Evolutionary conservation across 2,329 filamentous ascomycete species (phyloP), one percentile per base, ranked within the genome.

Genomic region (Fonsecaea monophora): DNA sequence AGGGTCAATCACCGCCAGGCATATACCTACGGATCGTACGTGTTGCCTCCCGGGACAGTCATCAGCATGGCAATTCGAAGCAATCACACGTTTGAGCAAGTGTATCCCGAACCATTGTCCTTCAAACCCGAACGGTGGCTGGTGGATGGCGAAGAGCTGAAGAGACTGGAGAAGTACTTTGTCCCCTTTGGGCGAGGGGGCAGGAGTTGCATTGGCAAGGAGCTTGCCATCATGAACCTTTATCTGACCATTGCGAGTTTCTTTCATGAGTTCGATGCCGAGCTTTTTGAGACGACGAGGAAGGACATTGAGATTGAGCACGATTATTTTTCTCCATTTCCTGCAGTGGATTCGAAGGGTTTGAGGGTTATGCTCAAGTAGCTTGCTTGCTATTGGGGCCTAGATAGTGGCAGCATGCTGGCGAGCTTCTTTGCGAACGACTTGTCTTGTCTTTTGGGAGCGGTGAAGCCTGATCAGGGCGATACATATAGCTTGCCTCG

Each of bases 101-200:
- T 70, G 15, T 72, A 78, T 75, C 82, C 82, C 1, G 83, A 85
- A 56, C 81, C 81, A 1, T 77, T 81, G 0, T 56, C 58, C 4
- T 75, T 74, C 69, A 71, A 71, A 30, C 74, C 74, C 12, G 73
- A 73, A 40, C 69, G 74, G 18, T 75, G 73, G 72, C 66, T 75
- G 5, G 67, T 65, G 15, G 56, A 67, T 13, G 68, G 70, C 25
- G 65, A 68, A 12, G 70, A 71, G 18, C 62, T 68, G 60, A 72
- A 73, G 59, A 64, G 67, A 25, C 67, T 73, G 18, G 71, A 74
- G 42, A 71, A 70, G 57, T 74, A 73, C 48, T 72, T 74, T 50
- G 65, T 70, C 5, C 64, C 73, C 3, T 77, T 75, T 62, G 70
- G 68, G 7, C 71, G 71, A 18, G 74, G 74, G 5, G 66, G 68